Base-by-base conservation (phyloP, 1,139 yeast species). In the Candida mesenterica region DNA sequence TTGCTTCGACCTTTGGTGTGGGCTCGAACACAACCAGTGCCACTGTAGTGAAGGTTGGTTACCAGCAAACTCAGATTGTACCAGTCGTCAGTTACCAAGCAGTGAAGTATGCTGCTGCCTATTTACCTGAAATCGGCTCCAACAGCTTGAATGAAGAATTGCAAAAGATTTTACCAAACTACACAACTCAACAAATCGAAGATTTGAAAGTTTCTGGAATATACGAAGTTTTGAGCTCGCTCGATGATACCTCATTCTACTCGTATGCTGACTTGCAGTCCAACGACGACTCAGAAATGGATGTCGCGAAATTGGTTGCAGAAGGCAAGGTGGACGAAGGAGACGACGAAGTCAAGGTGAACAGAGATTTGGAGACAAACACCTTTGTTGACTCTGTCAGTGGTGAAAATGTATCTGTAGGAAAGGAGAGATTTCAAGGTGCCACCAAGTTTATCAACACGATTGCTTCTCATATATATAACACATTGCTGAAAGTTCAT, bases 381-480 rank as follows among this genome's bases (percentile, higher is more conserved):
- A 59, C 66, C 6, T 90, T 89, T 53, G 57, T 67, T 20, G 95
- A 84, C 55, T 59, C 68, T 4, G 61, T 62, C 8, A 43, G 47
- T 6, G 82, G 84, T 1, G 67, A 73, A 34, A 65, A 65, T 37
- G 54, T 85, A 13, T 66, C 66, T 16, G 79, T 92, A 7, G 97
- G 97, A 4, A 84, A 81, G 43, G 96, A 89, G 59, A 71, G 98
- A 48, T 92, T 92, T 61, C 82, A 77, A 52, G 97, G 96, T 1
- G 66, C 84, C 22, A 77, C 73, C 33, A 66, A 61, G 23, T 68
- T 92, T 36, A 69, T 90, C 28, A 67, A 64, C 4, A 52, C 58
- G 17, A 68, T 90, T 15, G 72, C 84, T 2, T 63, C 62, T 24
- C 74, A 75, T 5, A 74, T 86, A 3, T 79, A 78, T 39, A 62